phyloP scores from a whole-genome alignment of 768 basidiomycete genomes.

The Trametes punicea region DNA sequence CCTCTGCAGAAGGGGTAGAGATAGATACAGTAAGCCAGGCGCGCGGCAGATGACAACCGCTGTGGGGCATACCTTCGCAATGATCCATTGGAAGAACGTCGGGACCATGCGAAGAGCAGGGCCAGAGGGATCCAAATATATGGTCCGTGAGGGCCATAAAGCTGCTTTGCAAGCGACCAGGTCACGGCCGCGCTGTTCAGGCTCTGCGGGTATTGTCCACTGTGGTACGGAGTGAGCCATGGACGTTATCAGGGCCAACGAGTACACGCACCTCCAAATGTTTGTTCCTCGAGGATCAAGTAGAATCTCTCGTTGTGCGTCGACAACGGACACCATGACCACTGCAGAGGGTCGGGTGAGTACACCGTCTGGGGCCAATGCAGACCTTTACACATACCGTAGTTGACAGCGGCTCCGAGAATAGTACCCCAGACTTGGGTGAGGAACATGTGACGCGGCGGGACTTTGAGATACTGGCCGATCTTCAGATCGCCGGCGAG shows the following conservation, averaged over 20 bases:
- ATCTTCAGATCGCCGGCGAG: slow-evolving; percentile 60
- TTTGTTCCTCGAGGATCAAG: slow-evolving; percentile 53
- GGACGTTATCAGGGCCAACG: not conserved
- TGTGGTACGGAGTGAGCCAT: slow-evolving; percentile 13
- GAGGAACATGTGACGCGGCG: slow-evolving; percentile 62
- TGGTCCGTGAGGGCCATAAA: slow-evolving; percentile 52
- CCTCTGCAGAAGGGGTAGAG: slow-evolving; percentile 34
- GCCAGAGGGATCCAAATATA: slow-evolving; percentile 57
- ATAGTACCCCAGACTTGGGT: slow-evolving; percentile 67
- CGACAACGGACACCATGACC: slow-evolving; percentile 56
- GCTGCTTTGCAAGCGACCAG: slow-evolving; percentile 58
- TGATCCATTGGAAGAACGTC: slow-evolving; percentile 52
- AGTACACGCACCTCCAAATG: slow-evolving; percentile 41
- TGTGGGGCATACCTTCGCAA: slow-evolving; percentile 40
- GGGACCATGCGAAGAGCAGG: slow-evolving; percentile 49
- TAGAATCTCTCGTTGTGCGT: slow-evolving; percentile 51
- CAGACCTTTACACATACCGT: slow-evolving; percentile 24
- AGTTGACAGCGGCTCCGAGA: slow-evolving; percentile 42
- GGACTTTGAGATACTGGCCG: slow-evolving; percentile 57
- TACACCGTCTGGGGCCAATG: slow-evolving; percentile 21
- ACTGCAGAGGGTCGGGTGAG: slow-evolving; percentile 28
- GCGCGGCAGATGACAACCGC: not conserved
- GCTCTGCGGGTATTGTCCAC: slow-evolving; percentile 48
- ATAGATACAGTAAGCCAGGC: not conserved
- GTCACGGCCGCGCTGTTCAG: slow-evolving; percentile 59